Base-by-base conservation (phyloP, 2,329 filamentous ascomycete species). In the Neopestalotiopsis sp. region DNA sequence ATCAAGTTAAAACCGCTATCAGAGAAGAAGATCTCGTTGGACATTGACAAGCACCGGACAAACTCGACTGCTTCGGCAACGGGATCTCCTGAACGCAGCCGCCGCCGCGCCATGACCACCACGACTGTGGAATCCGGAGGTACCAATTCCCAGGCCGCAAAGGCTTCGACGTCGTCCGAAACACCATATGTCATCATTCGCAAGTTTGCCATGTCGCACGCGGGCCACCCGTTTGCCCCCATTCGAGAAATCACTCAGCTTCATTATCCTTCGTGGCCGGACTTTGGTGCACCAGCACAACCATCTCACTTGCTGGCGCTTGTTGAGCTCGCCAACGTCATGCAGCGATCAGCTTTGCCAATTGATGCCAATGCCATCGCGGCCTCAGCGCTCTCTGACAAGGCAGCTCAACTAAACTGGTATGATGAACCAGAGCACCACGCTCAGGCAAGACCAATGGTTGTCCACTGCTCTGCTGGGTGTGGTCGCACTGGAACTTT, bases 401-500 rank as follows among this genome's bases (percentile, higher is more conserved):
- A 74, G 63, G 61, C 74, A 56, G 77, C 81, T 3, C 76, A 81
- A 10, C 78, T 85, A 64, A 78, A 83, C 1, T 87, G 86, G 79
- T 83, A 86, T 30, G 85, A 90, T 40, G 90, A 92, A 61, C 90
- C 92, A 0, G 89, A 91, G 72, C 78, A 83, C 1, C 82, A 85
- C 30, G 77, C 80, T 7, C 75, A 81, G 1, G 73, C 86, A 30
- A 87, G 93, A 38, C 95, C 95, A 7, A 90, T 98, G 74, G 80
- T 99, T 28, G 95, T 99, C 0, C 96, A 99, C 79, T 99, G 96
- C 82, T 97, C 94, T 67, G 96, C 96, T 4, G 96, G 96, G 0
- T 99, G 96, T 81, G 96, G 96, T 0, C 92, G 96, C 14, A 99
- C 96, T 0, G 96, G 96, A 3, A 95, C 96, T 0, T 99, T 98